phyloP scores from a whole-genome alignment of 768 basidiomycete genomes.

The Rhodotorula toruloides region DNA sequence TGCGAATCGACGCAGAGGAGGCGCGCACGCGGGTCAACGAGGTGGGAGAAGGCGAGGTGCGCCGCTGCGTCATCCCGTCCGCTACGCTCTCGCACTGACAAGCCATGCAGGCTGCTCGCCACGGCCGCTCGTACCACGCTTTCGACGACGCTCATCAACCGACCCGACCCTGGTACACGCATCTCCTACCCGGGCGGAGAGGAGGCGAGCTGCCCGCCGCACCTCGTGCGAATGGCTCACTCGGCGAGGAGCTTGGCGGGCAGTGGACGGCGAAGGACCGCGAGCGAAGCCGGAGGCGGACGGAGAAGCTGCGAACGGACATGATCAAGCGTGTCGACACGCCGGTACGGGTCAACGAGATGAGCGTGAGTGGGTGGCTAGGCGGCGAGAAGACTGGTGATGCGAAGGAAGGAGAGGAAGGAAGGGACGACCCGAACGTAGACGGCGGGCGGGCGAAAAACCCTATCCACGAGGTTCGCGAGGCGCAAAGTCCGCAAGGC shows the following conservation, averaged over 20 bases:
- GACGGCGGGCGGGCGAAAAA: neutral
- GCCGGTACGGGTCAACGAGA: slow-evolving; percentile 38
- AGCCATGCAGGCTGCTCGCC: neutral
- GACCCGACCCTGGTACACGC: neutral
- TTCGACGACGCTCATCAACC: neutral
- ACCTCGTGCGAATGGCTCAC: slow-evolving; percentile 1
- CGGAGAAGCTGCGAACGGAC: slow-evolving; percentile 54
- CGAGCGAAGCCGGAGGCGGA: slow-evolving; percentile 20
- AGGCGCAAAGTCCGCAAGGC: too few relatives aligned
- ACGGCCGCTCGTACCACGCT: slow-evolving; percentile 8
- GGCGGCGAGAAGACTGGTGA: slow-evolving; percentile 7
- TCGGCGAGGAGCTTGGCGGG: too few relatives aligned
- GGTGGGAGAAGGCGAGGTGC: slow-evolving; percentile 30
- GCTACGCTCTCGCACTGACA: too few relatives aligned
- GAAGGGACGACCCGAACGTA: too few relatives aligned
- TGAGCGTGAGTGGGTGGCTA: slow-evolving; percentile 38
- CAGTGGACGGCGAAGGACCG: slow-evolving; percentile 10
- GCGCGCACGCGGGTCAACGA: slow-evolving; percentile 28
- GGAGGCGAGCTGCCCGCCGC: neutral
- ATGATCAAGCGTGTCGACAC: slow-evolving; percentile 62
- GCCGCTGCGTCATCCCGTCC: neutral
- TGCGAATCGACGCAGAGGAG: neutral
- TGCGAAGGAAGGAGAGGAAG: neutral
- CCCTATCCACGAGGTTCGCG: too few relatives aligned
- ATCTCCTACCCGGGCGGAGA: neutral